Evolutionary conservation across 345 rosid genomes (phyloP).

Genomic region (Melaleuca quinquenervia): DNA sequence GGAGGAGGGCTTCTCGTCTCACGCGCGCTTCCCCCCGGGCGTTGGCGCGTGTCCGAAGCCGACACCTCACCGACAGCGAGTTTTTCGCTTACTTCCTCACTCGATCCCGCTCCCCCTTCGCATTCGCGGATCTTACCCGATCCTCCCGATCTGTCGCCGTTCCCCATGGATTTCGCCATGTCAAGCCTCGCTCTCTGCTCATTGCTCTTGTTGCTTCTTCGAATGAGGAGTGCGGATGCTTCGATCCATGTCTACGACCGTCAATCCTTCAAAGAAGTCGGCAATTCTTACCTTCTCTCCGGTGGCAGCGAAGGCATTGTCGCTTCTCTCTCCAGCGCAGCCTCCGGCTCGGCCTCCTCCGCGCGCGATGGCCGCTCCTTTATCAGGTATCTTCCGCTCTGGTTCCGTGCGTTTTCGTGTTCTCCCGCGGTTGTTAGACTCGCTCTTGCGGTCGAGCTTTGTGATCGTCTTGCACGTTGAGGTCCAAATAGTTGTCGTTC

Average conservation of each 20-base stretch:
- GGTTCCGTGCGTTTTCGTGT: not conserved
- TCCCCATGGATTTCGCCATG: slow-evolving; percentile 26
- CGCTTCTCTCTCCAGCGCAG: slow-evolving; percentile 19
- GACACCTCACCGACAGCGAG: slow-evolving; percentile 1
- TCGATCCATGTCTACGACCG: slow-evolving; percentile 66
- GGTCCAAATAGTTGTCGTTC: not conserved
- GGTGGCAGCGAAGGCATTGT: slow-evolving; percentile 96
- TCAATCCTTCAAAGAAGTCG: slow-evolving; percentile 64
- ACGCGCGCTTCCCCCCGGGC: not conserved
- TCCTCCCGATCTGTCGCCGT: not conserved
- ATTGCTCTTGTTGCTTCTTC: slow-evolving; percentile 9
- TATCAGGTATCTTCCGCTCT: not conserved
- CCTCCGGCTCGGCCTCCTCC: slow-evolving; percentile 33
- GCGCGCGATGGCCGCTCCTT: slow-evolving; percentile 9
- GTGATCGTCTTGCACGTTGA: not conserved
- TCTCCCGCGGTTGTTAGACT: not conserved
- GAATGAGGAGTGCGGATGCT: slow-evolving; percentile 16
- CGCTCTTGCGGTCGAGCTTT: not conserved
- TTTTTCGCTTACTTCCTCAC: not conserved
- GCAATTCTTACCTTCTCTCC: slow-evolving; percentile 75
- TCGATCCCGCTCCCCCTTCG: not conserved
- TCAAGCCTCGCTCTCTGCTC: not conserved
- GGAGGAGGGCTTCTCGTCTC: not conserved
- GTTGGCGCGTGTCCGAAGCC: not conserved
- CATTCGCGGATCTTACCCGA: slow-evolving; percentile 9